Evolutionary conservation across 176 grass and related monocot species (phyloP).

Genomic region (Raddia distichophylla): DNA sequence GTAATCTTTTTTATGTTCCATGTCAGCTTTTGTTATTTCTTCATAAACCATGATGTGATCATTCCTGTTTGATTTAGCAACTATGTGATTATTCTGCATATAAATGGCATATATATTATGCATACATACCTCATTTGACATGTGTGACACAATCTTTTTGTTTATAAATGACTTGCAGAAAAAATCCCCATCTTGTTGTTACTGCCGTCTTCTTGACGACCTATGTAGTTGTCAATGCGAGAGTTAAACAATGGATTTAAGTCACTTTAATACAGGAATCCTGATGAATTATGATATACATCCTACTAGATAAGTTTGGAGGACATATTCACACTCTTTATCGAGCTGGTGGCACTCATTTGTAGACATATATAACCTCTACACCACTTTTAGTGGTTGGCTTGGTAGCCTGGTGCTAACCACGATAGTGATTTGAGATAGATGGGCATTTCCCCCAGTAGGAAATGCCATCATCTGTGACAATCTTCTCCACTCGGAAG

Average conservation of each 20-base stretch:
- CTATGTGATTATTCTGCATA: neutral
- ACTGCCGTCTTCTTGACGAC: neutral
- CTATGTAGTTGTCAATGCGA: neutral
- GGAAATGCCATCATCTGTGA: neutral
- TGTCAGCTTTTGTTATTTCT: neutral
- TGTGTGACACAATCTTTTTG: neutral
- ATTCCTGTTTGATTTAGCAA: neutral
- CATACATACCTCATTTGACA: neutral
- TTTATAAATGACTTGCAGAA: neutral
- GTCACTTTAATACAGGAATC: neutral
- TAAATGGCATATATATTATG: neutral
- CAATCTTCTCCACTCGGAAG: neutral
- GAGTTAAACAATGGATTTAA: neutral
- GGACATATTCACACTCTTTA: neutral
- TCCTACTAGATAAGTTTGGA: neutral
- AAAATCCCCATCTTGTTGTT: neutral
- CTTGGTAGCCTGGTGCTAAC: neutral
- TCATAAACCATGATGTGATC: neutral
- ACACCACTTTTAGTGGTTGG: neutral
- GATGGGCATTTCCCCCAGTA: neutral
- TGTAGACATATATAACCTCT: neutral
- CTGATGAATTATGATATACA: neutral
- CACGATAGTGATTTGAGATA: neutral
- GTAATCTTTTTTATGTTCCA: neutral
- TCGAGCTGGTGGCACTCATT: neutral